Base-by-base conservation (phyloP, 1,284 basidiomycete genomes). In the Clitocybe nebularis region DNA sequence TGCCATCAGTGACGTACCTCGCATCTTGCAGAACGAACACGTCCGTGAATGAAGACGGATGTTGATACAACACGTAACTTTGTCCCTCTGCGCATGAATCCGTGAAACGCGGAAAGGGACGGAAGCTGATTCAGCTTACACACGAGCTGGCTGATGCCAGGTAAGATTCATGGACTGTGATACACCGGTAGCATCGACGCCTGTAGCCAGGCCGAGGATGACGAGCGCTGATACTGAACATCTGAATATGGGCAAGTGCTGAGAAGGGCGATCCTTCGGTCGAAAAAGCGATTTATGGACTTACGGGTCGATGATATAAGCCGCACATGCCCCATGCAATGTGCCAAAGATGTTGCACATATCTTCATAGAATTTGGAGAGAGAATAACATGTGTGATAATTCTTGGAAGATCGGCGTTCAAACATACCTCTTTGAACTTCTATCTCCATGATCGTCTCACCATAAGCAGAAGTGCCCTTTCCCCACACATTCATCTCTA, bases 111-210 rank as follows among this genome's bases (percentile, higher is more conserved):
- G 14, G 22, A 41, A 29, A 20, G 8, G 24, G 7, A 45, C 13
- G 16, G 10, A 24, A 22, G 20, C 8, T 33, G 22, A n/a, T 5
- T 11, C 20, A 8, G 59, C 66, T 46, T 48, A 72, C 71, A 63
- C 40, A 23, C 46, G 59, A 23, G 66, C 63, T 10, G 72, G 65
- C n/a, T 65, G 61, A 46, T 75, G 72, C 66, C 69, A 76, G 25
- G 69, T 65, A 14, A 75, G 53, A 44, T 69, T 68, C 68, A 77
- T 71, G 1, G 72, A 64, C 48, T 74, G 72, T 1, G 74, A 75
- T 7, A 77, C 61, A 0, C 73, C 72, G n/a, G 66, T 64, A 1
- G 60, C 67, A 37, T 72, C 67, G 16, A 62, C 48, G 1, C 65
- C 67, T 8, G 58, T 50, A 11, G 59, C 60, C 11, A 58, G 53